phyloP scores from a whole-genome alignment of 139 green algal species.

The Coelastrella sp. region DNA sequence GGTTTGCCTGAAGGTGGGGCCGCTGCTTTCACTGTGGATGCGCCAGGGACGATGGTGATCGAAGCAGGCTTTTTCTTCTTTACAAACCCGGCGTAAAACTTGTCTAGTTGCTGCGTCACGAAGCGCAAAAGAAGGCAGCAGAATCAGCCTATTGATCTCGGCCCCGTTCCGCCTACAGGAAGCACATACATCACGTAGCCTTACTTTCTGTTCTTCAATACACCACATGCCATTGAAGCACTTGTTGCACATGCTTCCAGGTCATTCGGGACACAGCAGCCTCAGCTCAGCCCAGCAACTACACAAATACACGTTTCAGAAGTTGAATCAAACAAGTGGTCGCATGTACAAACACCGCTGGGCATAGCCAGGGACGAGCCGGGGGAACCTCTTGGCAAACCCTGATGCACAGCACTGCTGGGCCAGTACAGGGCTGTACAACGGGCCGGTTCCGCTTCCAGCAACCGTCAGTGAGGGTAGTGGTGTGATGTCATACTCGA shows the following conservation, averaged over 20 bases:
- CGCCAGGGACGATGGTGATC: neutral
- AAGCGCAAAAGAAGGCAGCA: neutral
- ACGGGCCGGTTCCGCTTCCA: no score
- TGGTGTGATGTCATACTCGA: no score
- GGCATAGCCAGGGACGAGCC: no score
- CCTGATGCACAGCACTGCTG: no score
- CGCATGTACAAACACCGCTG: no score
- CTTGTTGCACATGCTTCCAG: constrained; percentile 34
- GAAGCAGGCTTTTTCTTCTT: constrained; percentile 31
- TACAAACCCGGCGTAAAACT: constrained; percentile 32
- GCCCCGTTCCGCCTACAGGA: neutral
- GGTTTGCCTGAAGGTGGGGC: neutral
- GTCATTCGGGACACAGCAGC: neutral
- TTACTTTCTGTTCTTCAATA: constrained; percentile 43
- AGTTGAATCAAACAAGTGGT: no score
- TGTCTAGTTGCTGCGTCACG: constrained; percentile 38
- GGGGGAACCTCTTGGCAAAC: no score
- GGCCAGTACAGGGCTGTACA: no score
- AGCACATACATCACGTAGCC: neutral
- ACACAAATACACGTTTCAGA: no score
- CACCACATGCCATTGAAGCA: constrained; percentile 45
- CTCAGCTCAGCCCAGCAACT: no score
- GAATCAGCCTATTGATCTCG: neutral
- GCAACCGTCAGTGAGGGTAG: no score
- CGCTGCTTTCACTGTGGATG: neutral